Evolutionary conservation across 768 basidiomycete genomes (phyloP), one percentile per base, ranked within the genome.

Genomic region (Lyophyllum atratum): DNA sequence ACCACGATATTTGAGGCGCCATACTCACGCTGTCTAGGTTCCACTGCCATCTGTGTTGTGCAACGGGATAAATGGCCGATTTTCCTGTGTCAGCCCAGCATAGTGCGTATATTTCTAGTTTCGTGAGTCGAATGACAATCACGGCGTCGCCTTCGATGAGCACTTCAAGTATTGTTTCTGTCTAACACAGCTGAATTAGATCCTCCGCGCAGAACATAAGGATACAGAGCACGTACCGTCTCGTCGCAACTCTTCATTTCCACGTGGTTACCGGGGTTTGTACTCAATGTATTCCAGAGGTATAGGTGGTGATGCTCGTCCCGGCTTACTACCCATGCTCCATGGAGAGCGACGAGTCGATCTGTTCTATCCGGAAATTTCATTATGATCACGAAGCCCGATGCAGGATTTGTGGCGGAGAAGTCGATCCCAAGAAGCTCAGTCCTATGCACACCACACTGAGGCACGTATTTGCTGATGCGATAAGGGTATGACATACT

Each of bases 21-120:
- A 85, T 69, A 26, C 73, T 68, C 59, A 82, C 73, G 28, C 72
- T 79, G 67, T 87, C 85, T 40, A 86, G 71, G n/a, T 72, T 74
- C 82, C 83, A 87, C 43, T 74, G 82, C 75, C 83, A 86, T 50
- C 70, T 67, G 69, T 82, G 74, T 28, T 68, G 69, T 14, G 77
- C 72, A 40, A 82, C 63, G 1, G 86, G 84, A 33, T 76, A 71
- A 4, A 82, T 66, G 33, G 72, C 57, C 5, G 33, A 58, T 43
- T 39, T 55, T 17, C 59, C 53, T n/a, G 66, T 54, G 14, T 65
- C 64, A 6, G 72, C 67, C 12, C 60, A 55, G 19, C 71, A 61
- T 8, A 77, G 63, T 15, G 71, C 61, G 62, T 82, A 85, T 22
- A 83, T 59, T 50, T 82, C 78, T 60, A 81, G 47, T 22, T 72